Percentiles rank a stretch among this genome's conserved stretches.
These are phyloP conservation scores for Macrophomina pseudophaseolina DNA, from an alignment of 2,329 filamentous ascomycete species.

Conservation along the genomic window DNA sequence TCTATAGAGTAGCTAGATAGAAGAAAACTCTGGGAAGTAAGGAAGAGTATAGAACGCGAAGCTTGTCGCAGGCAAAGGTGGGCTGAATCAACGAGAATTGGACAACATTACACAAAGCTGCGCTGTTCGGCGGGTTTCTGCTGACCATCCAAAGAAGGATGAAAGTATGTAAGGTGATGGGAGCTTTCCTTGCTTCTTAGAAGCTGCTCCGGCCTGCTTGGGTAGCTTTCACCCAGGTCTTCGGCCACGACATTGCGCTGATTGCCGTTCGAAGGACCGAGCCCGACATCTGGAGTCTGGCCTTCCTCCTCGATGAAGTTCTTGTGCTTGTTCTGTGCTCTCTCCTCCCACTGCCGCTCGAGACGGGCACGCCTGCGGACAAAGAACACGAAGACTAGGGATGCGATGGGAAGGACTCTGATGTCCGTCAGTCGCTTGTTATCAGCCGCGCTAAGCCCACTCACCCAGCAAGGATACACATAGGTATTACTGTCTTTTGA, in stretches of 20 bases:
- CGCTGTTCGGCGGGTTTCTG: not conserved
- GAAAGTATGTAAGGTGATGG: not conserved
- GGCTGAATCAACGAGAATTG: not conserved
- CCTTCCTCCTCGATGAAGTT: not conserved
- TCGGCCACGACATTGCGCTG: not conserved
- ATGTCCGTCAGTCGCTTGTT: not conserved
- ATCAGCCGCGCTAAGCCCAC: not conserved
- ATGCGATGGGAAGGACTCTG: not conserved
- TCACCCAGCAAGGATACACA: not conserved
- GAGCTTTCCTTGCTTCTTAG: not conserved
- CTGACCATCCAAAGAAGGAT: not conserved
- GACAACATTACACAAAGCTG: not conserved
- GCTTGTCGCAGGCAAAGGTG: no score
- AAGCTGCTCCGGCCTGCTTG: not conserved
- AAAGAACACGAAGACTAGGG: not conserved
- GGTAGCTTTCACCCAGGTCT: not conserved
- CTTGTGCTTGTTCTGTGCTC: not conserved
- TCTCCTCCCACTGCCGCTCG: not conserved
- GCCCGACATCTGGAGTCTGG: not conserved
- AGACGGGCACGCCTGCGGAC: not conserved
- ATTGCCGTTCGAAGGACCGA: not conserved
- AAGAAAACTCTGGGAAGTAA: not conserved
- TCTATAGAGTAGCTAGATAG: no score
- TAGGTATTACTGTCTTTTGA: not conserved
- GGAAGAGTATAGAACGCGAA: not conserved